Evolutionary conservation across 2,329 filamentous ascomycete species (phyloP).

Genomic region (Acephala macrosclerotiorum): DNA sequence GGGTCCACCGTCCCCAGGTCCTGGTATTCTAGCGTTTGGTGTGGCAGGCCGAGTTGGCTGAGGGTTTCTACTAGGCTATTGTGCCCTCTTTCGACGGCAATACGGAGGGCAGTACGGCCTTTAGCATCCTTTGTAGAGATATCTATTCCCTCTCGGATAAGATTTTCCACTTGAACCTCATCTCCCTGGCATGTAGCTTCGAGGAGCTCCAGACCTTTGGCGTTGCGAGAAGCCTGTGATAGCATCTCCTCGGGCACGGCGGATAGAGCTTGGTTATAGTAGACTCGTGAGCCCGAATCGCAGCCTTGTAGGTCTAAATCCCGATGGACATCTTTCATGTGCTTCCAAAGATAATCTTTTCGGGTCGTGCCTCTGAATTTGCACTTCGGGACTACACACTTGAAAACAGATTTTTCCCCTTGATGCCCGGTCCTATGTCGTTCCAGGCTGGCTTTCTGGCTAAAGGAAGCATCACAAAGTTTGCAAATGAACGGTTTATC

Average conservation of each 20-base stretch:
- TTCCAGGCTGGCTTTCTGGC: neutral
- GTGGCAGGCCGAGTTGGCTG: no score
- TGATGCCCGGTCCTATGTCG: neutral
- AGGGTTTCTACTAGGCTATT: neutral
- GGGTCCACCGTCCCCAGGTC: neutral
- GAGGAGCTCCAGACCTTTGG: neutral
- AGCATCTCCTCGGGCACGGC: no score
- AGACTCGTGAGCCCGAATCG: no score
- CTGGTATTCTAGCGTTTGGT: no score
- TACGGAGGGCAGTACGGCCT: neutral
- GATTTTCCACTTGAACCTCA: neutral
- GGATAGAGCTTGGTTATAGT: neutral
- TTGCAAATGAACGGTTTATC: neutral
- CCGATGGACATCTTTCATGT: no score
- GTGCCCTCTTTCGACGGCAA: neutral
- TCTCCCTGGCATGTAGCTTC: neutral
- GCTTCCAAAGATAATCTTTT: neutral
- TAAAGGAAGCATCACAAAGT: neutral
- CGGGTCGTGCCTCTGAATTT: neutral
- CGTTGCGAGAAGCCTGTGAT: neutral
- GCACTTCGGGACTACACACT: neutral
- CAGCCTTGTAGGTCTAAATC: no score
- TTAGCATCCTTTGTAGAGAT: neutral
- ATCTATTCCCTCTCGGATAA: neutral
- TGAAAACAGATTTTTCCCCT: neutral